Conservation (phyloP, 1,139 yeast genomes). For the Scheffersomyces insectosa region DNA sequence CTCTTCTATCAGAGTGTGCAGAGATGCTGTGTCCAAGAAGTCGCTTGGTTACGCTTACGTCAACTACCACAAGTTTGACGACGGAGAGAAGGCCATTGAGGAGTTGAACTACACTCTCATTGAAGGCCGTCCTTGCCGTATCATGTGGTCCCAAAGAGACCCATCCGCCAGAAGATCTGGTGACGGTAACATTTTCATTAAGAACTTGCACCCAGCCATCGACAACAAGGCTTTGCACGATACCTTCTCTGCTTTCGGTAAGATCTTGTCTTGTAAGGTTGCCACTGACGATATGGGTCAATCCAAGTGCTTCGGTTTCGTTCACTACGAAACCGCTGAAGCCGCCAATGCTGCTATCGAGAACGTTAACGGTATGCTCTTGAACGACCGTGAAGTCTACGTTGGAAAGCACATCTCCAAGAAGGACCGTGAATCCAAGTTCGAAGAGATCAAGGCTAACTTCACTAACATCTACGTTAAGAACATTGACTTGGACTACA, state of each 20-base stretch:
- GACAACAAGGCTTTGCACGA: constrained; percentile 99
- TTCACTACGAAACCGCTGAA: constrained; percentile 91
- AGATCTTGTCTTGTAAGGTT: constrained; percentile 93
- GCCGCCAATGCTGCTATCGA: constrained; percentile 95
- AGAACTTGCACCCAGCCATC: constrained; percentile 97
- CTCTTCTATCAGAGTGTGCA: constrained; percentile 96
- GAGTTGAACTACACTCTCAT: constrained; percentile 92
- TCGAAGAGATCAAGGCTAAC: constrained; percentile 89
- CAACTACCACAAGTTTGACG: constrained; percentile 86
- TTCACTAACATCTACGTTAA: constrained; percentile 95
- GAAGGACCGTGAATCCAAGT: constrained; percentile 93
- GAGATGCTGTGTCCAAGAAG: constrained; percentile 96
- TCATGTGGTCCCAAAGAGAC: constrained; percentile 99
- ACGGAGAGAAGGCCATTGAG: constrained; percentile 94
- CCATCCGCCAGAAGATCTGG: constrained; percentile 96
- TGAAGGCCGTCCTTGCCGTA: constrained; percentile 97
- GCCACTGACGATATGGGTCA: constrained; percentile 92
- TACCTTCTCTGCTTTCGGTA: constrained; percentile 96
- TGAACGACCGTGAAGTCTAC: constrained; percentile 94
- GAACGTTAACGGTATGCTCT: constrained; percentile 97
- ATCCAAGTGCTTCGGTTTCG: constrained; percentile 97
- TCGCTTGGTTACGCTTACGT: constrained; percentile 98
- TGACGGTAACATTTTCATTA: constrained; percentile 95
- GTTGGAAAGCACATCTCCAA: constrained; percentile 94
- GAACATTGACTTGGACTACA: constrained; percentile 74